phyloP scores from a whole-genome alignment of 2,329 filamentous ascomycete species.

The Emergomyces orientalis region DNA sequence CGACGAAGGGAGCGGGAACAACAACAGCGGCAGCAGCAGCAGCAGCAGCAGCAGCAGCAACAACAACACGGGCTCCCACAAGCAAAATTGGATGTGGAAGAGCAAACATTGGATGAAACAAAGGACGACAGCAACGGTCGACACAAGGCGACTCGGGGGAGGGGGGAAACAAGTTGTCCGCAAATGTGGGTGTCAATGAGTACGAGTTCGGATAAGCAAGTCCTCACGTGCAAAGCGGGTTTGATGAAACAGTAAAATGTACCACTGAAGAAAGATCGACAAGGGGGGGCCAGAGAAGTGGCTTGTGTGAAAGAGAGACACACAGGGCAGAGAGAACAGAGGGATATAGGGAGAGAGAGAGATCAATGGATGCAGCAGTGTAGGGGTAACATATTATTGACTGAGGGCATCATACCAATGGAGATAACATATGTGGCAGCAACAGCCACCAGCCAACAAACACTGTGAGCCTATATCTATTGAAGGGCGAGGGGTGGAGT shows the following conservation, averaged over 20 bases:
- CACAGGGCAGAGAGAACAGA: neutral
- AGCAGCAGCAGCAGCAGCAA: neutral
- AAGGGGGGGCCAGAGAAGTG: neutral
- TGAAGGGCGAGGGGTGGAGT: too few species aligned
- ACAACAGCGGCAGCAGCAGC: neutral
- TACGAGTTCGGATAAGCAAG: neutral
- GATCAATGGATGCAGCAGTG: neutral
- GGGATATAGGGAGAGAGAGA: neutral
- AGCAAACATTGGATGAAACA: constrained; percentile 4
- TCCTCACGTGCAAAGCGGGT: constrained; percentile 9
- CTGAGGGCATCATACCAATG: too few species aligned
- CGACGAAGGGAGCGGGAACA: neutral
- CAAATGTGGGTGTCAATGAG: neutral
- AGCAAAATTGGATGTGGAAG: neutral
- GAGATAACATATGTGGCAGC: too few species aligned
- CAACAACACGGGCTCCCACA: constrained; percentile 2
- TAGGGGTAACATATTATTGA: neutral
- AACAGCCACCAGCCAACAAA: too few species aligned
- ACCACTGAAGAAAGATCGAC: constrained; percentile 4
- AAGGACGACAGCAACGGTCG: neutral
- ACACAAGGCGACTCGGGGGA: neutral
- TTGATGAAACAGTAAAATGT: constrained; percentile 8
- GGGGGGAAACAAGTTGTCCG: neutral
- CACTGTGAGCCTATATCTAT: too few species aligned
- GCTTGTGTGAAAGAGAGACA: neutral